Base-by-base conservation (phyloP, 768 basidiomycete species). In the Porpolomopsis calyptriformis region DNA sequence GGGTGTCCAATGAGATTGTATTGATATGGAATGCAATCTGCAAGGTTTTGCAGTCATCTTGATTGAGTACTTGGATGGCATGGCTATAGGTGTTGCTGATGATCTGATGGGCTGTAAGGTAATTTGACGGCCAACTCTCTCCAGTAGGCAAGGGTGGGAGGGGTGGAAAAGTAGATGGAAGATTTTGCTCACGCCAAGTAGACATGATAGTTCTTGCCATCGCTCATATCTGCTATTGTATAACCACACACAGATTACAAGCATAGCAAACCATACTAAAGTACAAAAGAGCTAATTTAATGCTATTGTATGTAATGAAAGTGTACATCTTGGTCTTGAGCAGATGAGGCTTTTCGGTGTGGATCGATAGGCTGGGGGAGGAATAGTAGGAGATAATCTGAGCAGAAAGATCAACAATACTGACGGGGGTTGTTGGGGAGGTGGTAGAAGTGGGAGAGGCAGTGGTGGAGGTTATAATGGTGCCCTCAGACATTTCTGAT, bases 401-500 rank as follows among this genome's bases (percentile, higher is more conserved):
- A 1, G 74, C 72, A 1, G 64, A 70, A 12, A 65, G 62, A 24
- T 77, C 73, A 40, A 74, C 76, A 49, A 68, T 65, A 24, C 72
- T 70, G 0, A 69, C 62, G 0, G 78, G 80, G 2, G 80, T 81
- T 3, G 72, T 71, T 0, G 79, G 79, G 1, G 78, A 80, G 0
- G 70, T 73, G 1, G 80, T 77, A 1, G 78, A 78, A 0, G 78
- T 73, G 0, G 79, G 78, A 0, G 78, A 80, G 0, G 77, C n/a
- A n/a, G n/a, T n/a, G n/a, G n/a, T n/a, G n/a, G n/a, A n/a, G n/a
- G n/a, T n/a, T 97, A 94, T 44, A 97, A 72, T 36, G 89, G 88
- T 29, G 89, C 89, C 51, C 84, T 80, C 60, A 94, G 78, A 55
- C 91, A 78, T 76, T 92, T 93, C 76, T 98, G 94, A 71, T 98